phyloP scores from a whole-genome alignment of 805 yeast genomes.

The Metschnikowia similis region DNA sequence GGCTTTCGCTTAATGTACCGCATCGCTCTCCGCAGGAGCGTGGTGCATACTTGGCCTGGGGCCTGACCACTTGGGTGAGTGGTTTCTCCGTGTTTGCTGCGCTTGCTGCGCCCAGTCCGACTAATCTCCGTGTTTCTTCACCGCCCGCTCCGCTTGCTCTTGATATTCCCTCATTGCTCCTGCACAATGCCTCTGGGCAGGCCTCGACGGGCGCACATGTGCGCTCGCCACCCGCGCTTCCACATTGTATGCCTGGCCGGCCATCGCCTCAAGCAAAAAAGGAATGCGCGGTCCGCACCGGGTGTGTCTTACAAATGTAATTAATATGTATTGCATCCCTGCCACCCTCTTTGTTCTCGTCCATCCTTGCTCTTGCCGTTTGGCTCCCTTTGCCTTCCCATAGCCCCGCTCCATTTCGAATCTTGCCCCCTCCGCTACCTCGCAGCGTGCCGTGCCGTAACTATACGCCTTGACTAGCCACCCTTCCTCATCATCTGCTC shows the following conservation, averaged over 20 bases:
- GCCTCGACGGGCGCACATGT: not conserved
- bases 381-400: too few relatives aligned
- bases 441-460: not conserved
- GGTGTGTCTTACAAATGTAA: not conserved
- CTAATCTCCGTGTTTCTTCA: not conserved
- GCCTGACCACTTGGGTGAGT: not conserved
- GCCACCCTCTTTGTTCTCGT: not conserved
- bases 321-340: not conserved
- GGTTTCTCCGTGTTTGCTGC: not conserved
- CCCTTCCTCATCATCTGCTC: not conserved
- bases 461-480: not conserved
- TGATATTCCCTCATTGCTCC: not conserved
- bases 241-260: not conserved
- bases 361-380: not conserved
- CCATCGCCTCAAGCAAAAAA: not conserved
- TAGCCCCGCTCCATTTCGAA: not conserved
- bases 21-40: not conserved
- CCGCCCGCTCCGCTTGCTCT: not conserved
- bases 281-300: constrained; percentile 3
- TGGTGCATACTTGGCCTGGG: not conserved
- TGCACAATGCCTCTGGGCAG: not conserved
- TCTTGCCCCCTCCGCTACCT: not conserved
- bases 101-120: not conserved
- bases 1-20: not conserved
- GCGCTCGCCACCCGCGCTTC: not conserved